phyloP scores from a whole-genome alignment of 768 basidiomycete species.

The Asterophora lycoperdoides region DNA sequence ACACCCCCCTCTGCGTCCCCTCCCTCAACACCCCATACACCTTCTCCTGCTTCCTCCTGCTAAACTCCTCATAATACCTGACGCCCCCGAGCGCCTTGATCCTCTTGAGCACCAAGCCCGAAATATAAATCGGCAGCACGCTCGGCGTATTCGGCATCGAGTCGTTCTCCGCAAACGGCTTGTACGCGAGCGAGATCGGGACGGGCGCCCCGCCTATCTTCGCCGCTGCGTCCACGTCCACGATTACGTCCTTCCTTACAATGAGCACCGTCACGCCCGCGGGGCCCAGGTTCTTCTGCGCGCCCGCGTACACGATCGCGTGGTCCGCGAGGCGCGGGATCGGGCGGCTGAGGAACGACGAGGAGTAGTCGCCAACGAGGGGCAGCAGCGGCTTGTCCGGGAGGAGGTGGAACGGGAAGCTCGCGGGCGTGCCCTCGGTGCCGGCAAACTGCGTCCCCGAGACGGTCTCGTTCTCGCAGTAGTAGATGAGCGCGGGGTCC shows the following conservation, averaged over 20 bases:
- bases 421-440: conserved; percentile 43
- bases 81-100: conserved; percentile 65
- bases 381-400: conserved; percentile 56
- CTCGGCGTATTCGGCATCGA: conserved; percentile 93
- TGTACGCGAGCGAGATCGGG: conserved; percentile 80
- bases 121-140: conserved; percentile 86
- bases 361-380: conserved; percentile 92
- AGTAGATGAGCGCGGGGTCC: conserved; percentile 90
- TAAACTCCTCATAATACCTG: conserved; percentile 57
- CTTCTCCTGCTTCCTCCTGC: conserved; percentile 69
- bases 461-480: conserved; percentile 99
- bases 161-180: conserved; percentile 67
- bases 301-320: conserved; percentile 93
- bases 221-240: conserved; percentile 79
- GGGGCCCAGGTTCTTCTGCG: conserved; percentile 97
- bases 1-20: conserved; percentile 67
- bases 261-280: conserved; percentile 91
- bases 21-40: conserved; percentile 70
- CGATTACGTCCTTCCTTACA: conserved; percentile 91
- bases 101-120: conserved; percentile 77
- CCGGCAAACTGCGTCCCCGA: conserved; percentile 85
- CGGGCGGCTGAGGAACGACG: conserved; percentile 93
- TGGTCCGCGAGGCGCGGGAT: conserved; percentile 87
- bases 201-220: conserved; percentile 69
- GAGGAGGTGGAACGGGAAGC: conserved; percentile 83